These are phyloP conservation scores for Crataegus laevigata DNA, from an alignment of 306 rosid genomes.

Conservation along the genomic window DNA sequence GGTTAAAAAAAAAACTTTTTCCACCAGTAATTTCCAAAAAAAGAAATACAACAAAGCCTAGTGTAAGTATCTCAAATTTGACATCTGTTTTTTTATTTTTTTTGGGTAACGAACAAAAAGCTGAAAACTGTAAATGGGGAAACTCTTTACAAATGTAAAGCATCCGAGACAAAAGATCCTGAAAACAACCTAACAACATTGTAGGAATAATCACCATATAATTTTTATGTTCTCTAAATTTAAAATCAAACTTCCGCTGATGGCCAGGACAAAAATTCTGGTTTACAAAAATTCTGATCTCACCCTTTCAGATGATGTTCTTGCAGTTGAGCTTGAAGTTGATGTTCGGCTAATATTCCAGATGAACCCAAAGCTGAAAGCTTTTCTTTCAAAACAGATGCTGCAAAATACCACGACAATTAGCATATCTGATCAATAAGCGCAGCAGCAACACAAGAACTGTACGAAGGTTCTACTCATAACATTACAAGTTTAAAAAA, in stretches of 20 bases:
- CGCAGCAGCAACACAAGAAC: conserved; percentile 3
- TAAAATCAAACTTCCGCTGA: neutral
- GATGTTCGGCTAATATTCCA: conserved; percentile 96
- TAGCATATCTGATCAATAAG: conserved; percentile 26
- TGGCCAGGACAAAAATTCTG: neutral
- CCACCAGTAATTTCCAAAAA: neutral
- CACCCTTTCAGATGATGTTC: conserved; percentile 91
- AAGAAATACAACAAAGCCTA: neutral
- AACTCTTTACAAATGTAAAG: neutral
- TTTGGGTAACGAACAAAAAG: neutral
- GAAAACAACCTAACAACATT: neutral
- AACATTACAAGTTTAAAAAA: neutral
- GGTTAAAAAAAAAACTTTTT: neutral
- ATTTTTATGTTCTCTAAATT: neutral
- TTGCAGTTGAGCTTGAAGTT: conserved; percentile 96
- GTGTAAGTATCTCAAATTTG: neutral
- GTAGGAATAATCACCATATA: neutral
- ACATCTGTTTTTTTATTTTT: neutral
- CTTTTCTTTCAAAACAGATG: conserved; percentile 90
- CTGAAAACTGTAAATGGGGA: neutral
- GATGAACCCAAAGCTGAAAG: conserved; percentile 86
- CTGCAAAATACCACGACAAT: conserved; percentile 47
- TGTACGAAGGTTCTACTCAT: conserved; percentile 10
- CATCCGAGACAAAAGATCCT: neutral
- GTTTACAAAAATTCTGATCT: conserved; percentile 16